phyloP scores from a whole-genome alignment of 1,284 basidiomycete genomes.

The Coniophora puteana region DNA sequence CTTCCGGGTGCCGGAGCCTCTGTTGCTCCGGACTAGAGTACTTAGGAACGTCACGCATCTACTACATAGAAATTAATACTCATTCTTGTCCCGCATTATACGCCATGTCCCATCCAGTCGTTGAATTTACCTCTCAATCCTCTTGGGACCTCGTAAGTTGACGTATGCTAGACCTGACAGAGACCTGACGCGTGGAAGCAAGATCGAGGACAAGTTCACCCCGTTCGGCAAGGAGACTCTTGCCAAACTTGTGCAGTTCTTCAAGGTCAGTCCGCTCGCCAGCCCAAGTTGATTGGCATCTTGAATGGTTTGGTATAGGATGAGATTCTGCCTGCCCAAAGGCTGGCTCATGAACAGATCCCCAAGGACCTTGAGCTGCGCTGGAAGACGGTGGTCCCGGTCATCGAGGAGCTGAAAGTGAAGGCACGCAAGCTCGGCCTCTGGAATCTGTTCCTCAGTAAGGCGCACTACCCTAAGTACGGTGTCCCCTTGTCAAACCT shows the following conservation, averaged over 20 bases:
- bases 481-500: constrained; percentile 92
- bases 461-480: constrained; percentile 84
- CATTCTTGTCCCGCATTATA: not conserved
- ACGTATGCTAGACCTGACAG: constrained; percentile 4
- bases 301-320: constrained; percentile 48
- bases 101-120: constrained; percentile 44
- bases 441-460: constrained; percentile 97
- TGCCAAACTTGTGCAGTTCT: constrained; percentile 79
- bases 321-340: constrained; percentile 80
- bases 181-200: constrained; percentile 27
- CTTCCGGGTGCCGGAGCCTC: no score
- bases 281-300: not conserved
- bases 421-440: constrained; percentile 87
- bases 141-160: constrained; percentile 76
- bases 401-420: constrained; percentile 83
- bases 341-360: constrained; percentile 80
- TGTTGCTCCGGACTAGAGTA: no score
- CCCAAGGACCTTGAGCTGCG: constrained; percentile 72
- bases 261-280: constrained; percentile 57
- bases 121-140: constrained; percentile 71
- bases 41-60: no score
- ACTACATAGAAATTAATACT: no score
- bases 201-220: constrained; percentile 91
- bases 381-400: constrained; percentile 83
- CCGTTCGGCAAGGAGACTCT: constrained; percentile 85